Evolutionary conservation across 345 rosid species (phyloP), one percentile per base, ranked within the genome.

Genomic region (Eucalyptus rudis): DNA sequence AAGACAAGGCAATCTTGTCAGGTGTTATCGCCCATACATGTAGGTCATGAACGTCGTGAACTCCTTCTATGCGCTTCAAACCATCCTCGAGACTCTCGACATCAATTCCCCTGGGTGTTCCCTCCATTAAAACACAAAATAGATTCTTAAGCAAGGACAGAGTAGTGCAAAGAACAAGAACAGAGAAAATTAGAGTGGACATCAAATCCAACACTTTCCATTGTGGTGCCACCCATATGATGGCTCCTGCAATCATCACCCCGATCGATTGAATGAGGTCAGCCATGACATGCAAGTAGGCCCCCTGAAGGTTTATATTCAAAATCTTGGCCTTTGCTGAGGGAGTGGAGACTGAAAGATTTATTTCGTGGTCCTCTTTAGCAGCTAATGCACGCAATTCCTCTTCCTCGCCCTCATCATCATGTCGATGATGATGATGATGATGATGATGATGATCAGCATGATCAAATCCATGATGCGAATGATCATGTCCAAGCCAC

Each of bases 261-360:
- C 99, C 99, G 8, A 91, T 89, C 2, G 98, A 94, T 84, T 96
- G 99, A 89, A 97, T 95, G 84, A 96, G 94, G 92, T 97, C 98
- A 27, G 95, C 94, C 90, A 94, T 88, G 50, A 94, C 92, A 58
- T 96, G 99, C 45, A 97, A 92, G 90, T 96, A 95, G 56, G 98
- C 99, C 85, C 99, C 99, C 88, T 96, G 96, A 62, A 97, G 92
- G 90, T 95, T 96, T 87, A 96, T 96, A 93, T 97, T 96, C 79
- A 91, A 88, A 71, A 89, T 29, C n/a, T 91, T 87, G 76, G 88
- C 86, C 86, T 92, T 93, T 51, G 9, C 90, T 14, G 86, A 87
- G 80, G 92, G 81, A 66, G 87, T 87, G 3, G 92, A 81, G 66
- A 92, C 91, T 11, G 47, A 44, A 56, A 89, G 90, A 88, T 91